A percentile compares a stretch with the other conserved stretches of the same genome.
These are phyloP conservation scores for Fraxinus sp. DNA, from an alignment of 305 asterid species.

Conservation along the genomic window DNA sequence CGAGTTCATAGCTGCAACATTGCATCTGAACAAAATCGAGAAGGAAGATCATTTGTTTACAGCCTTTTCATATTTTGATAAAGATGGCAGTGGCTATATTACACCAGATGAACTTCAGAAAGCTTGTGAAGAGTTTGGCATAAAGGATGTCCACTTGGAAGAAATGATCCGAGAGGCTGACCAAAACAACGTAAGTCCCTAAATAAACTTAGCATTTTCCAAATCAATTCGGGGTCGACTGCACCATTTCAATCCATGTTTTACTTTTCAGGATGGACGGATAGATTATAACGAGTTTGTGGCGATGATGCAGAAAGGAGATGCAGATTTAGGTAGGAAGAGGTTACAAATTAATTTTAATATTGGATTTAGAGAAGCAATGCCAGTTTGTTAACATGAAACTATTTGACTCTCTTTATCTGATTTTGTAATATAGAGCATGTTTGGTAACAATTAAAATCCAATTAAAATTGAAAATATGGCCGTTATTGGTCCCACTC, in stretches of 20 bases:
- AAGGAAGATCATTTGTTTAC: slow-evolving; percentile 60
- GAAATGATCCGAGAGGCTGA: slow-evolving; percentile 75
- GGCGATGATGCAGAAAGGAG: slow-evolving; percentile 57
- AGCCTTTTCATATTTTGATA: slow-evolving; percentile 77
- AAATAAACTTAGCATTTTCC: neutral
- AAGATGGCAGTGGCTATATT: slow-evolving; percentile 81
- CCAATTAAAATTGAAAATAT: no score
- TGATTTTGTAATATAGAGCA: slow-evolving; percentile 8
- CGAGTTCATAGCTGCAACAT: slow-evolving; percentile 81
- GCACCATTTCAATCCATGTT: neutral
- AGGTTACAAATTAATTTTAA: slow-evolving; percentile 30
- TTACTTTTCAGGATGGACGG: slow-evolving; percentile 43
- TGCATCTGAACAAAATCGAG: slow-evolving; percentile 69
- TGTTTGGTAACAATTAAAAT: no score
- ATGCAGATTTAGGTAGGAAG: slow-evolving; percentile 42
- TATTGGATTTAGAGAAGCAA: slow-evolving; percentile 38
- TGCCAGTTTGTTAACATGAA: slow-evolving; percentile 35
- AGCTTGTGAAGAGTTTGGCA: slow-evolving; percentile 75
- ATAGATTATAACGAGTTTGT: slow-evolving; percentile 57
- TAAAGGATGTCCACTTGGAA: slow-evolving; percentile 52
- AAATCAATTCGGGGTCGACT: neutral
- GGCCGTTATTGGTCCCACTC: no score
- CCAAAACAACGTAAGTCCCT: slow-evolving; percentile 56
- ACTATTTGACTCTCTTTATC: neutral
- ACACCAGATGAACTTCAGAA: slow-evolving; percentile 75